Conservation (phyloP, 116 monocot genomes). For the Phalaenopsis hybrid region DNA sequence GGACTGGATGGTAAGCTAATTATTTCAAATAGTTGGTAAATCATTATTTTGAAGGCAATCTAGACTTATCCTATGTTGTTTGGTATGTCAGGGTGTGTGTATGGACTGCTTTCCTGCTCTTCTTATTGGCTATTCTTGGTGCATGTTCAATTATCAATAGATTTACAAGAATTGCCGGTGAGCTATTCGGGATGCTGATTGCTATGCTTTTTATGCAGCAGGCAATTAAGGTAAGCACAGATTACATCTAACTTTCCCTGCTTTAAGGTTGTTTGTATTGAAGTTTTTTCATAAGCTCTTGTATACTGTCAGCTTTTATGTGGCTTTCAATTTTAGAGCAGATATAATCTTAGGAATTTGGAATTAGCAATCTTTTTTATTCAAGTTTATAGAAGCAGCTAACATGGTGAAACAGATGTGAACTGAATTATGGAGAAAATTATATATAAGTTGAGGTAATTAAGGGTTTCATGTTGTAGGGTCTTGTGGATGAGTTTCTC, state of each 20-base stretch:
- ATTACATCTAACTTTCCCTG: too few species aligned
- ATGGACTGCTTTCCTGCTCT: constrained; percentile 70
- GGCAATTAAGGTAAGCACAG: constrained; percentile 44
- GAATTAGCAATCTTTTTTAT: too few species aligned
- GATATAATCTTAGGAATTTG: too few species aligned
- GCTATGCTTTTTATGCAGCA: constrained; percentile 90
- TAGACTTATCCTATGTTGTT: not conserved
- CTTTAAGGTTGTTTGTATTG: too few species aligned
- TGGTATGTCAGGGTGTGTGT: constrained; percentile 56
- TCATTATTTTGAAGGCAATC: not conserved
- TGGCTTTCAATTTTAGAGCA: too few species aligned
- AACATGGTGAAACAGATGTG: too few species aligned
- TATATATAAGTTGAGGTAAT: too few species aligned
- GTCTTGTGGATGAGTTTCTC: constrained; percentile 61
- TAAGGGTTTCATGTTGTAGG: constrained; percentile 19
- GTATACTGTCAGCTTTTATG: too few species aligned
- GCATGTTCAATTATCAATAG: constrained; percentile 81
- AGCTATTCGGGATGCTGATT: constrained; percentile 73
- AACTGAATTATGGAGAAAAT: too few species aligned
- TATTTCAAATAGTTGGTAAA: not conserved
- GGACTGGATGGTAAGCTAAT: constrained; percentile 59
- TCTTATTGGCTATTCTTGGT: constrained; percentile 58
- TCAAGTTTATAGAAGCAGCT: too few species aligned
- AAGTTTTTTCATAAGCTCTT: too few species aligned
- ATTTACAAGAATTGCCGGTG: constrained; percentile 71